Percentiles rank a stretch among this genome's conserved stretches.
These are phyloP conservation scores for Amoeboaphelidium occidentale DNA, from an alignment of 371 early-diverging fungal genomes.

Conservation along the genomic window DNA sequence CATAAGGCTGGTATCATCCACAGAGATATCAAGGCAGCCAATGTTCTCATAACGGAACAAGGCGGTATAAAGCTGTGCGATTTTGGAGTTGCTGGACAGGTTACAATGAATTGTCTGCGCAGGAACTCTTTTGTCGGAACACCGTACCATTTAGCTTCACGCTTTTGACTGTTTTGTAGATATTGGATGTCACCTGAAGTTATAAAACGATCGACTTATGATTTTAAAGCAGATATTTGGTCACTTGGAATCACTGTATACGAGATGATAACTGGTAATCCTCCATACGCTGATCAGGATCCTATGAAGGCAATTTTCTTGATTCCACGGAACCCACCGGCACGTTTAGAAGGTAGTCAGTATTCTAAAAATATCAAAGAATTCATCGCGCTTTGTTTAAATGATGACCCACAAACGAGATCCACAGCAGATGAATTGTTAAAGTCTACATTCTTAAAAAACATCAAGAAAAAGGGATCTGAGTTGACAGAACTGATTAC, in stretches of 20 bases:
- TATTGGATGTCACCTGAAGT: constrained; percentile 16
- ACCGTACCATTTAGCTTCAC: constrained; percentile 45
- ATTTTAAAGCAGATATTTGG: constrained; percentile 26
- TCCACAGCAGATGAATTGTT: constrained; percentile 23
- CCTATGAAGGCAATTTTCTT: constrained; percentile 69
- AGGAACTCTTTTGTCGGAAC: constrained; percentile 72
- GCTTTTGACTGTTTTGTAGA: background rate
- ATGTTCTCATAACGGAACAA: constrained; percentile 17
- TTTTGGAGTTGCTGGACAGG: constrained; percentile 28
- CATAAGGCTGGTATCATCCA: constrained; percentile 87
- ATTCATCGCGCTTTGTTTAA: constrained; percentile 62
- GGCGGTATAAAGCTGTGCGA: constrained; percentile 24
- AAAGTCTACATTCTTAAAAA: constrained; percentile 17
- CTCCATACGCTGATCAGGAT: constrained; percentile 75
- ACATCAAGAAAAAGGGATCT: constrained; percentile 6
- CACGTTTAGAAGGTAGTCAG: constrained; percentile 20
- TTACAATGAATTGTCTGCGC: constrained; percentile 34
- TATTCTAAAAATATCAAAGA: constrained; percentile 57
- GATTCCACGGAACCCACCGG: constrained; percentile 33
- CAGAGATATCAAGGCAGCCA: constrained; percentile 71
- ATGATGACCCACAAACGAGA: constrained; percentile 50
- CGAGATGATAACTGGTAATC: constrained; percentile 86
- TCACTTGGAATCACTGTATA: constrained; percentile 73
- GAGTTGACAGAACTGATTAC: constrained; percentile 3
- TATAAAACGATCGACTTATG: constrained; percentile 20